A percentile compares a stretch with the other conserved stretches of the same genome.
Conservation (phyloP, 1,139 yeast species). For the Pichia sp. region DNA sequence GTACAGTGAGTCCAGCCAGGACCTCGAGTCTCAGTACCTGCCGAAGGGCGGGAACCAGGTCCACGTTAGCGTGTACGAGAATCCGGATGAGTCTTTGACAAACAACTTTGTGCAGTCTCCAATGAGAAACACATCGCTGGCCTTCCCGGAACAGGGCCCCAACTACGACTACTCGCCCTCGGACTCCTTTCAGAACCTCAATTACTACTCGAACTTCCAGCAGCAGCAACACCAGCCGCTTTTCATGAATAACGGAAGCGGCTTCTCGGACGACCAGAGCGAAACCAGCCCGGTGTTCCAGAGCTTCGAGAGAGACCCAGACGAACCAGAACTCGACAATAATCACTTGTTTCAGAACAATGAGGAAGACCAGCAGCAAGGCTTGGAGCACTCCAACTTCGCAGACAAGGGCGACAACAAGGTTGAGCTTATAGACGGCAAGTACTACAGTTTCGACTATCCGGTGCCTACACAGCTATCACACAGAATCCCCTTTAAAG, state of each 20-base stretch:
- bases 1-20: not conserved
- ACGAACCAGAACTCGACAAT: constrained; percentile 27
- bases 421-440: constrained; percentile 37
- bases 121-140: not conserved
- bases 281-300: constrained; percentile 19
- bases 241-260: not conserved
- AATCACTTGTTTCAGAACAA: constrained; percentile 16
- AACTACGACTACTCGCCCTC: constrained; percentile 12
- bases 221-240: not conserved
- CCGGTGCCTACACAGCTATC: constrained; percentile 63
- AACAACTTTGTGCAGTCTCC: constrained; percentile 11
- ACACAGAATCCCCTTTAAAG: constrained; percentile 47
- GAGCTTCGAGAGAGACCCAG: constrained; percentile 27
- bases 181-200: constrained; percentile 10
- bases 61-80: constrained; percentile 8
- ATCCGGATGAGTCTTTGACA: constrained; percentile 5
- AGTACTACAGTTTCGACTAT: constrained; percentile 74
- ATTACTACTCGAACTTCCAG: not conserved
- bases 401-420: constrained; percentile 29
- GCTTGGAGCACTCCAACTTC: constrained; percentile 19
- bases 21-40: not conserved
- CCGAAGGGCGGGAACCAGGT: not conserved
- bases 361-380: constrained; percentile 14
- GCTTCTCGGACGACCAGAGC: not conserved
- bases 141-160: not conserved